Conservation (phyloP, 495 filamentous ascomycete species). For the Neurospora tetraspora region DNA sequence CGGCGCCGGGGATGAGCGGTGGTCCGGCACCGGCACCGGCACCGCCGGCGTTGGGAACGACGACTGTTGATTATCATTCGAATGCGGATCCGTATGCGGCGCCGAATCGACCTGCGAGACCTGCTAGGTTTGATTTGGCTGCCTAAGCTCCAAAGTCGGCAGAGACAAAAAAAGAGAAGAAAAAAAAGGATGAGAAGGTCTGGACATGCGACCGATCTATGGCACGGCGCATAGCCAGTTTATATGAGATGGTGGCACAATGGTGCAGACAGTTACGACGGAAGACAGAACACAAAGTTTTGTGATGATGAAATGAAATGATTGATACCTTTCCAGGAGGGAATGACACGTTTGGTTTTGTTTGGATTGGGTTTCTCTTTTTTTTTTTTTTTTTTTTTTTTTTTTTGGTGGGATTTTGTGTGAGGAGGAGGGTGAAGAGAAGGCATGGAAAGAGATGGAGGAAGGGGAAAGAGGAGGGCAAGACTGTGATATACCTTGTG, state of each 20-base stretch:
- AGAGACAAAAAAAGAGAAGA: background rate
- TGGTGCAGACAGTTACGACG: background rate
- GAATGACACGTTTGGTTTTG: background rate
- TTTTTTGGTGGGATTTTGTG: background rate
- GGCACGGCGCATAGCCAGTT: background rate
- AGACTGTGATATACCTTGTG: background rate
- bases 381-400: background rate
- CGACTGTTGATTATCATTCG: background rate
- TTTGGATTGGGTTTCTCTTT: background rate
- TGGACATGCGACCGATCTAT: background rate
- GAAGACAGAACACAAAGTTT: background rate
- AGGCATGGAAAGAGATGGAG: background rate
- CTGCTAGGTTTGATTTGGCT: background rate
- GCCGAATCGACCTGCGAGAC: background rate
- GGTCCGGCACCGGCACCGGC: background rate
- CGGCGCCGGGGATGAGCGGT: background rate
- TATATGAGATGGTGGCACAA: conserved; percentile 1
- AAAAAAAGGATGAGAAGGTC: background rate
- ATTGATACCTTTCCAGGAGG: background rate
- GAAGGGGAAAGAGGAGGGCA: background rate
- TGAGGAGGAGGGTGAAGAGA: background rate
- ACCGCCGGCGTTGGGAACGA: background rate
- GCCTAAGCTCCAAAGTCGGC: background rate
- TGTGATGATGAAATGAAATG: background rate
- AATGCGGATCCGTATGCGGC: background rate